A percentile compares a stretch with the other conserved stretches of the same genome.
These are phyloP conservation scores for Papiliotrema laurentii DNA, from an alignment of 1,284 basidiomycete species.

Conservation along the genomic window DNA sequence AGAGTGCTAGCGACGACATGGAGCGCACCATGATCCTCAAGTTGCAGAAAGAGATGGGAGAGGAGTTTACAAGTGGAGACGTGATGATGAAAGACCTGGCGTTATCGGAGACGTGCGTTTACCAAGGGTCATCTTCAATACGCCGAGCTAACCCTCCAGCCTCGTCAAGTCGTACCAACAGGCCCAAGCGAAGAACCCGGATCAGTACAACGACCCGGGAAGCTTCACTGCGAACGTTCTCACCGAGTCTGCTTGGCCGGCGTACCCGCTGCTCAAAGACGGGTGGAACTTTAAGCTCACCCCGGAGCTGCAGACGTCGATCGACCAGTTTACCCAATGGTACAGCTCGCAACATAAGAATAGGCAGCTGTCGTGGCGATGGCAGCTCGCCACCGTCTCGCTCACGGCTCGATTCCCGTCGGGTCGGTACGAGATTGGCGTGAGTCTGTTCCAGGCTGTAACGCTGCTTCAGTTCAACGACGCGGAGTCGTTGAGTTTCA, in stretches of 20 bases:
- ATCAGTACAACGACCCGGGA: conserved; percentile 40
- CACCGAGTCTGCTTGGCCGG: conserved; percentile 57
- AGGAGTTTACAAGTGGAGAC: conserved; percentile 49
- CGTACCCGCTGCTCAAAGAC: conserved; percentile 45
- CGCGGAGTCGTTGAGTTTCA: conserved; percentile 55
- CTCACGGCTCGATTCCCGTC: conserved; percentile 64
- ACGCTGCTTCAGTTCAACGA: conserved; percentile 90
- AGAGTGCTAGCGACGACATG: conserved; percentile 85
- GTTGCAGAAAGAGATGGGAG: conserved; percentile 63
- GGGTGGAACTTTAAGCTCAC: conserved; percentile 41
- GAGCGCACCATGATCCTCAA: conserved; percentile 84
- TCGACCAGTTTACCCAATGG: conserved; percentile 61
- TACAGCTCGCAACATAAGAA: conserved; percentile 72
- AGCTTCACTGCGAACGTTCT: conserved; percentile 54
- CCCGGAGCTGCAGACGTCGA: conserved; percentile 63
- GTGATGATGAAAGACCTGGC: conserved; percentile 50
- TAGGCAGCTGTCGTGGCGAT: conserved; percentile 73
- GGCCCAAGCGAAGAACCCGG: conserved; percentile 42
- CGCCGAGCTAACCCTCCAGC: conserved; percentile 19
- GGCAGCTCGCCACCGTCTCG: conserved; percentile 71
- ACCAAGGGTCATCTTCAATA: conserved; percentile 6
- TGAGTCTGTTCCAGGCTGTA: conserved; percentile 84
- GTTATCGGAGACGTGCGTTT: conserved; percentile 43
- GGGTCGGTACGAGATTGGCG: conserved; percentile 78
- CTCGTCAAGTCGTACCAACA: conserved; percentile 51